Conservation (phyloP, 179 eudicot species). For the Carnegiea gigantea region DNA sequence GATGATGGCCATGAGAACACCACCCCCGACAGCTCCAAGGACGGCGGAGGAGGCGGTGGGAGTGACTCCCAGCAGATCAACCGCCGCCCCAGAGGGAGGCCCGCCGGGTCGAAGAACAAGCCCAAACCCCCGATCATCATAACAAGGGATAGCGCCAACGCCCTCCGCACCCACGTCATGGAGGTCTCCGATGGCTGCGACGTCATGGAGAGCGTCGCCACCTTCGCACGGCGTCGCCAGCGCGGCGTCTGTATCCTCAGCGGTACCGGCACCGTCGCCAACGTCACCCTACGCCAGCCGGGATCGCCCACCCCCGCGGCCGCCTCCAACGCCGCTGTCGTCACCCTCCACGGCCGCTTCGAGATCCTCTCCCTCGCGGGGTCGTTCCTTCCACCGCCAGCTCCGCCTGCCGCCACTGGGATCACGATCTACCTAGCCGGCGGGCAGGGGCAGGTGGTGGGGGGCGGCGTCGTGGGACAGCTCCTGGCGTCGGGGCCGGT, state of each 20-base stretch:
- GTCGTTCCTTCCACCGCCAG: constrained; percentile 41
- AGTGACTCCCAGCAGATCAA: constrained; percentile 22
- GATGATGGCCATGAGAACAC: constrained; percentile 31
- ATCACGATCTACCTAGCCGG: constrained; percentile 40
- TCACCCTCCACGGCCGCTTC: constrained; percentile 36
- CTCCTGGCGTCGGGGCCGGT: constrained; percentile 38
- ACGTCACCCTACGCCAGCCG: constrained; percentile 45
- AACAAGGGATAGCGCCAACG: constrained; percentile 41
- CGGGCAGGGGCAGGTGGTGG: constrained; percentile 48
- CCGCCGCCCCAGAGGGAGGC: constrained; percentile 38
- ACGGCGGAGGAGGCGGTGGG: constrained; percentile 9
- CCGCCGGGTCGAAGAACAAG: constrained; percentile 42
- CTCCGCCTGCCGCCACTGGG: constrained; percentile 44
- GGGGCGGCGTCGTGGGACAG: constrained; percentile 42
- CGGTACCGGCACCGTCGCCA: constrained; percentile 38
- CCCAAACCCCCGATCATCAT: constrained; percentile 41
- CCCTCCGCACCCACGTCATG: constrained; percentile 42
- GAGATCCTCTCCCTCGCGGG: constrained; percentile 41
- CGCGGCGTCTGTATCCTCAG: constrained; percentile 42
- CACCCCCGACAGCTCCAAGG: constrained; percentile 31
- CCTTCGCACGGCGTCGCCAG: constrained; percentile 40
- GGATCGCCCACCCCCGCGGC: constrained; percentile 10
- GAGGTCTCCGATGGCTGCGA: constrained; percentile 44
- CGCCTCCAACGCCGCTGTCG: constrained; percentile 16
- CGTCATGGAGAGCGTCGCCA: constrained; percentile 38